Evolutionary conservation across 2,329 filamentous ascomycete species (phyloP), one percentile per base, ranked within the genome.

Genomic region (Pseudopyricularia cyperi): DNA sequence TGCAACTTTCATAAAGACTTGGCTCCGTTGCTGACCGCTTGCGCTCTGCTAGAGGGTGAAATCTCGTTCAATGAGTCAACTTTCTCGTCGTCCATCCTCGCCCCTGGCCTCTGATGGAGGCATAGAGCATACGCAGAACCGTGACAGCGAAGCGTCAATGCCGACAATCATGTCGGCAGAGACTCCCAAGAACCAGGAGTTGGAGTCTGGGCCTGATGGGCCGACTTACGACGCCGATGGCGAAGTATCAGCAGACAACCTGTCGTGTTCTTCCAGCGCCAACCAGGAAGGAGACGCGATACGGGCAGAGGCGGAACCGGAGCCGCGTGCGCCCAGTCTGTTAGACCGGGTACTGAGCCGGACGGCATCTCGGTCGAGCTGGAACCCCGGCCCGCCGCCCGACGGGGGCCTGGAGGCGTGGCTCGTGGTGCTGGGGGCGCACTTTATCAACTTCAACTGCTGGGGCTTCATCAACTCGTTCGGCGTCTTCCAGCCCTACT

Each of bases 401-500:
- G 73, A 79, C 28, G 75, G 74, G 3, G 75, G 75, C 0, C 57
- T 61, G 50, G 57, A 62, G 22, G 74, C 75, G 0, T 79, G 75
- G 75, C 55, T 66, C 3, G 65, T 65, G 68, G 70, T 66, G 28
- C 53, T 66, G 7, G 65, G 66, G 46, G 64, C 61, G 0, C 74
- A 77, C 56, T 57, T 77, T 2, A 65, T 73, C 17, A 66, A 76
- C 46, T 71, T 72, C 66, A 74, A 44, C 11, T 44, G 39, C 22
- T 44, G 39, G 74, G 76, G 76, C 33, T 70, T 73, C 57, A 69
- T 76, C 57, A 76, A 73, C 62, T 76, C 74, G 1, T 80, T 78
- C 54, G 75, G 76, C n/a, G 64, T 72, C 4, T 80, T 77, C 57
- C 73, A 80, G 54, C 63, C 71, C 0, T 77, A 79, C 64, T 79